Evolutionary conservation across 257 asterid genomes (phyloP).

Genomic region (Datura wrightii): DNA sequence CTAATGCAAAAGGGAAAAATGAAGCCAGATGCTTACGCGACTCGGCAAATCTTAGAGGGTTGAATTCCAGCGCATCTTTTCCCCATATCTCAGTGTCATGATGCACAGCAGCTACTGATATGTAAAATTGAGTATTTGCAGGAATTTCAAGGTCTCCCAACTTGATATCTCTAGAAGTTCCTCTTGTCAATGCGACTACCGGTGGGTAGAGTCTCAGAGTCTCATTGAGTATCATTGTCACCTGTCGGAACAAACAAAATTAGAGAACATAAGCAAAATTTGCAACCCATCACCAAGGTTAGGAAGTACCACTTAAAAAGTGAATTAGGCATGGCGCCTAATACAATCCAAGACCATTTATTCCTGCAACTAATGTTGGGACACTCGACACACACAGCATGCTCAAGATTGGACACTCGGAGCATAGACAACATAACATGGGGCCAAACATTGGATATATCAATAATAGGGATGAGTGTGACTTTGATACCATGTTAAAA

Average conservation of each 20-base stretch:
- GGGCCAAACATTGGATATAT: not conserved
- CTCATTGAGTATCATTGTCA: slow-evolving; percentile 69
- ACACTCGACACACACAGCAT: not conserved
- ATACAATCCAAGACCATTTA: not conserved
- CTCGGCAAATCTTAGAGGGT: slow-evolving; percentile 58
- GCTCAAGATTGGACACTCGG: not conserved
- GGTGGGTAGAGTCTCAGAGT: slow-evolving; percentile 72
- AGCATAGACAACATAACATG: not conserved
- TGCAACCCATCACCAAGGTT: not conserved
- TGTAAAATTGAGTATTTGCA: slow-evolving; percentile 55
- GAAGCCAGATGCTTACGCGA: slow-evolving; percentile 60
- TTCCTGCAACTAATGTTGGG: not conserved
- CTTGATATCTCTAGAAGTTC: slow-evolving; percentile 47
- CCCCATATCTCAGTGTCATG: slow-evolving; percentile 73
- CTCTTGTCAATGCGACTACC: slow-evolving; percentile 51
- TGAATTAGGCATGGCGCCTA: too few species aligned
- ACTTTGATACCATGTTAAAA: not conserved
- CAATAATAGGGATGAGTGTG: not conserved
- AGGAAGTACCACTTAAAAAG: not conserved
- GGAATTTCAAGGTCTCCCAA: slow-evolving; percentile 63
- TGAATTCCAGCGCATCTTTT: slow-evolving; percentile 61
- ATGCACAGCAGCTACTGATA: slow-evolving; percentile 63
- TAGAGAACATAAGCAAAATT: not conserved
- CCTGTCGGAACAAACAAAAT: slow-evolving; percentile 40
- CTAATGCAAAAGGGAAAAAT: slow-evolving; percentile 71